Base-by-base conservation (phyloP, 352 stramenopile species). In the Elongisporangium anandrum region DNA sequence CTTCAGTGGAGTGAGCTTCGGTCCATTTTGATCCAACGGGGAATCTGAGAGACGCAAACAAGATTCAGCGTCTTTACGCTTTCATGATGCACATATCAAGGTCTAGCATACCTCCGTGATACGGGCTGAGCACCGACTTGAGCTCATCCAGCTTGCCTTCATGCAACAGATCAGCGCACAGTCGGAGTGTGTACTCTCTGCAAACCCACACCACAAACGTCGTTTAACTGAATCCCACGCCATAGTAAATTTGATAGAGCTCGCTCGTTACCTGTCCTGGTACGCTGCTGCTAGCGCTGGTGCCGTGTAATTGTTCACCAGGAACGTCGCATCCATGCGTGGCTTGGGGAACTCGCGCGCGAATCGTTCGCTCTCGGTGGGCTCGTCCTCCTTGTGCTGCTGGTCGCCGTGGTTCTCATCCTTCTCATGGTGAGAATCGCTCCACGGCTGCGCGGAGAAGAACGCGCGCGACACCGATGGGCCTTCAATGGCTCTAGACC, bases 271-370 rank as follows among this genome's bases (percentile, higher is more conserved):
- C 61, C 97, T 74, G 77, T 99, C 96, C 63, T 98, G 83, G 38
- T 99, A 91, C 1, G 95, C 97, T 41, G 87, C 85, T 23, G 97
- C 97, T 17, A 99, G 85, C 22, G 94, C 89, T 4, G 95, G 87
- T 26, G 95, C 92, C 24, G 97, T 99, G 71, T 98, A 99, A 70
- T 99, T 98, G 68, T 98, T 90, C 8, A 98, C 92, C 41, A 99
- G 70, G 57, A 92, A 92, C 22, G 70, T 81, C 24, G 79, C 77
- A 54, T 94, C 85, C 73, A 87, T 87, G 15, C 60, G 58, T 9
- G 81, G 81, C 66, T 88, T 90, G 50, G 81, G 64, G 45, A 90
- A 88, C 66, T 88, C 78, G n/a, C 73, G 72, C 16, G 81, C 82
- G 39, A 90, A 82, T 26, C 68, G 70, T 49, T 71, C 62, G 29